Conservation (phyloP, 805 yeast species). For the Ogataea zsoltii region DNA sequence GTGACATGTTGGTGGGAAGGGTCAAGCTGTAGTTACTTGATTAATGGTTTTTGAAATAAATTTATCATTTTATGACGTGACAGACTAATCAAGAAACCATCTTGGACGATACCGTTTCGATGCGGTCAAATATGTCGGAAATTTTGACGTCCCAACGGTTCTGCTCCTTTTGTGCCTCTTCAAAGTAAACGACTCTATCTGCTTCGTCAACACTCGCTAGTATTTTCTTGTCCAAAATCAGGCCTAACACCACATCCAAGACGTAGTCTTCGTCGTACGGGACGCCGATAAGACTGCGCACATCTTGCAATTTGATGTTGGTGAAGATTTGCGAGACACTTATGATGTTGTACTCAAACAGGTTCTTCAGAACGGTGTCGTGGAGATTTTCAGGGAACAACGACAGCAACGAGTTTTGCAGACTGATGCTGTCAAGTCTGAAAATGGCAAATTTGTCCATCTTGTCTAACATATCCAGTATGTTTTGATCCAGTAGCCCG, state of each 20-base stretch:
- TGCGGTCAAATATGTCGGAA: constrained; percentile 10
- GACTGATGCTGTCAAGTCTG: not conserved
- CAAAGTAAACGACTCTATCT: constrained; percentile 19
- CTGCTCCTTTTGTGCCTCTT: not conserved
- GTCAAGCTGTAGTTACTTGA: constrained; percentile 24
- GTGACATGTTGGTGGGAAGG: constrained; percentile 85
- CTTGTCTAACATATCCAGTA: not conserved
- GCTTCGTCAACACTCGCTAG: constrained; percentile 29
- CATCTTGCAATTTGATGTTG: constrained; percentile 18
- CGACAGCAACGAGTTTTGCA: not conserved
- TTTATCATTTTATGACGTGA: no score
- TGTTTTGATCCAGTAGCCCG: not conserved
- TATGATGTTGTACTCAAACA: constrained; percentile 28
- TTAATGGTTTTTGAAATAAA: not conserved
- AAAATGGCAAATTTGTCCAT: constrained; percentile 1
- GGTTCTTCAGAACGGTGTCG: constrained; percentile 1
- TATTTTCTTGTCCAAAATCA: constrained; percentile 24
- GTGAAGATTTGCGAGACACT: constrained; percentile 18
- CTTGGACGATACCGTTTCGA: constrained; percentile 13
- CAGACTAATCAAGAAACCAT: constrained; percentile 7
- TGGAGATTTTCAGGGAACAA: not conserved
- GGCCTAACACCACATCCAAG: constrained; percentile 18
- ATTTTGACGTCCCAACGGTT: constrained; percentile 9
- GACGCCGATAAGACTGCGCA: constrained; percentile 16
- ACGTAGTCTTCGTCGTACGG: constrained; percentile 10